A percentile compares a stretch with the other conserved stretches of the same genome.
These are phyloP conservation scores for Detonula confervacea DNA, from an alignment of 352 stramenopile species.

Conservation along the genomic window DNA sequence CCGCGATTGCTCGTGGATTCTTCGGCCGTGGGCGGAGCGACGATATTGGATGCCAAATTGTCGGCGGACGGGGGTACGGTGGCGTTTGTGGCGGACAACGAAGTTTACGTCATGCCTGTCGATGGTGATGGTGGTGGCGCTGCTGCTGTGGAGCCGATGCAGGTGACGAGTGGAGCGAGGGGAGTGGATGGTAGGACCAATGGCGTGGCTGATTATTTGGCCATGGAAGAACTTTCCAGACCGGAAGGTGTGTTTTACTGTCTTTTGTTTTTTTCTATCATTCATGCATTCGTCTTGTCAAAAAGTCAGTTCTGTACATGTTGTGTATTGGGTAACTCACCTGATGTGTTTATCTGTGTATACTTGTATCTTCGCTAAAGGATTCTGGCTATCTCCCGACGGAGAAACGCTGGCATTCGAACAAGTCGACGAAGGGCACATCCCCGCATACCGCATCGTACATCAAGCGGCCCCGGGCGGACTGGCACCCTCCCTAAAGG, in stretches of 20 bases:
- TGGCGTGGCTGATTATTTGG: constrained; percentile 96
- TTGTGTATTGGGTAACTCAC: too few relatives aligned
- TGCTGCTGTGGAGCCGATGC: constrained; percentile 10
- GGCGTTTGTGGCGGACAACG: constrained; percentile 93
- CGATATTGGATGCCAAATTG: constrained; percentile 90
- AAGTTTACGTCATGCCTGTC: constrained; percentile 90
- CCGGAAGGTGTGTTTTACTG: constrained; percentile 88
- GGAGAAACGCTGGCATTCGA: constrained; percentile 88
- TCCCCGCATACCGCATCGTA: constrained; percentile 94
- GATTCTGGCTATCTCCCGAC: constrained; percentile 95
- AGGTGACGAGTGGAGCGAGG: constrained; percentile 59
- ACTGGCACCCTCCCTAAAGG: constrained; percentile 80
- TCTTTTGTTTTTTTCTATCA: too few relatives aligned
- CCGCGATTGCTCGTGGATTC: constrained; percentile 87
- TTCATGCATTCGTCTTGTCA: too few relatives aligned
- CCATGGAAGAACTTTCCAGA: constrained; percentile 96
- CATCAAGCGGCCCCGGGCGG: constrained; percentile 88
- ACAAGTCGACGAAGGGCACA: constrained; percentile 92
- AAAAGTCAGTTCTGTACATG: too few relatives aligned
- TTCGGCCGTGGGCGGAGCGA: constrained; percentile 36
- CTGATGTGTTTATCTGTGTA: too few relatives aligned
- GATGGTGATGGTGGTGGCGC: too few relatives aligned
- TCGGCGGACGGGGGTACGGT: constrained; percentile 92
- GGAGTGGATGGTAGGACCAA: constrained; percentile 64
- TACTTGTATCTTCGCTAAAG: too few relatives aligned